A percentile compares a stretch with the other conserved stretches of the same genome.
Conservation (phyloP, 495 filamentous ascomycete species). For the Mytilinidion resinicola region DNA sequence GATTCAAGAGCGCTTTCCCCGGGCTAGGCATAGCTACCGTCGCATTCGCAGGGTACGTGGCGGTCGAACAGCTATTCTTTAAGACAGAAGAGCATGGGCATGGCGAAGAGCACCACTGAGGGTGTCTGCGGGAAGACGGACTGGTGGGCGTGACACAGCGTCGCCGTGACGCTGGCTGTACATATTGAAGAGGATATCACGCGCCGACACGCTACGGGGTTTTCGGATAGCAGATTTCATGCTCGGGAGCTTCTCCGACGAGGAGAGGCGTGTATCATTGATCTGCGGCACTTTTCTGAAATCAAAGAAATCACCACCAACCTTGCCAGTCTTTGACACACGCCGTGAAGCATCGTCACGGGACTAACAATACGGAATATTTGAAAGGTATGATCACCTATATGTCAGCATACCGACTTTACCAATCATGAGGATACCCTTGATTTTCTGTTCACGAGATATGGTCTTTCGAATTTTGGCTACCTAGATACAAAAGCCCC, state of each 20-base stretch:
- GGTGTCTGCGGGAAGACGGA: not conserved
- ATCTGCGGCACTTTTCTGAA: not conserved
- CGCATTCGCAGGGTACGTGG: constrained; percentile 82
- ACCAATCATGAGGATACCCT: no score
- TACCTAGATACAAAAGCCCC: no score
- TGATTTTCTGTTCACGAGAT: no score
- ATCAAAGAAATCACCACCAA: no score
- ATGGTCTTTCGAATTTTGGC: no score
- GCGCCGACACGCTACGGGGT: not conserved
- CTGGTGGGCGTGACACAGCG: not conserved
- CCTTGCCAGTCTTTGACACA: no score
- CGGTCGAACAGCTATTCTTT: constrained; percentile 79
- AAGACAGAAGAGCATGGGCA: constrained; percentile 63
- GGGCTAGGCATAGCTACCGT: constrained; percentile 87
- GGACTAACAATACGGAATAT: no score
- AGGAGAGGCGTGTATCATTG: not conserved
- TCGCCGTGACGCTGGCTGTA: not conserved
- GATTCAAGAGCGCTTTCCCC: constrained; percentile 78
- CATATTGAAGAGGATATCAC: not conserved
- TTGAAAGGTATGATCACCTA: no score
- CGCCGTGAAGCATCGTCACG: no score
- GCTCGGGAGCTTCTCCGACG: not conserved
- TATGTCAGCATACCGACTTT: no score
- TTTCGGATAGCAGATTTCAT: not conserved
- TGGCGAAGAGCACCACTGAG: constrained; percentile 13